Conservation (phyloP, 495 filamentous ascomycete species). For the Xylaria venustula region DNA sequence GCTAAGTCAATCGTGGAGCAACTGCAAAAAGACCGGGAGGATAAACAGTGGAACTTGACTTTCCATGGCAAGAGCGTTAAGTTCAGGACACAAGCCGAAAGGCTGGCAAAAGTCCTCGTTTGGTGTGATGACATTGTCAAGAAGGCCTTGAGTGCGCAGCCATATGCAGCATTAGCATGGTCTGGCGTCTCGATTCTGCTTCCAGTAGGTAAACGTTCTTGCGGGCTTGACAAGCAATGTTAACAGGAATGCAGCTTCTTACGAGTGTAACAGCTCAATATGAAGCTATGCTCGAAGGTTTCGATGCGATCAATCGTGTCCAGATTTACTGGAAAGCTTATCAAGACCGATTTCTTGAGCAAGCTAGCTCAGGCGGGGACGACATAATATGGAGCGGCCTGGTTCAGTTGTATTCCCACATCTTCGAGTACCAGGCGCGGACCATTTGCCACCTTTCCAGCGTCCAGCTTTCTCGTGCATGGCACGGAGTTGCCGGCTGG, state of each 20-base stretch:
- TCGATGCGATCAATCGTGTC: slow-evolving; percentile 16
- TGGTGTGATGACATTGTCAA: slow-evolving; percentile 31
- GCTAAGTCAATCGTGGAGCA: slow-evolving; percentile 17
- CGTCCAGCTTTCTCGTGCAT: slow-evolving; percentile 25
- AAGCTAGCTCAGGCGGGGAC: too few species aligned
- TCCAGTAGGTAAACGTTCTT: slow-evolving; percentile 20
- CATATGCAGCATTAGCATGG: slow-evolving; percentile 34
- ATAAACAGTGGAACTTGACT: slow-evolving; percentile 25
- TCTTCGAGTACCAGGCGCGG: slow-evolving; percentile 37
- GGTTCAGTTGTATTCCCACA: slow-evolving; percentile 27
- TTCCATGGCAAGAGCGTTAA: slow-evolving; percentile 22
- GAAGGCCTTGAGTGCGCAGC: slow-evolving; percentile 27
- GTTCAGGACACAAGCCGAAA: slow-evolving; percentile 28
- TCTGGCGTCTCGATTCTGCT: slow-evolving; percentile 31
- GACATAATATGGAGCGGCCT: slow-evolving; percentile 6
- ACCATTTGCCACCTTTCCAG: slow-evolving; percentile 32
- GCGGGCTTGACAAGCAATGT: neutral
- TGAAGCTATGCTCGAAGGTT: slow-evolving; percentile 24
- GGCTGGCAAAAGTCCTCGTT: slow-evolving; percentile 29
- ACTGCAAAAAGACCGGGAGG: slow-evolving; percentile 22
- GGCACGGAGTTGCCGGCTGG: slow-evolving; percentile 19
- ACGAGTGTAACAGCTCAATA: slow-evolving; percentile 20
- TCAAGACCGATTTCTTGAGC: slow-evolving; percentile 17
- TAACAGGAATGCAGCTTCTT: slow-evolving; percentile 22
- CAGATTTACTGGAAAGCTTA: slow-evolving; percentile 24